Evolutionary conservation across 2,329 filamentous ascomycete species (phyloP), one percentile per base, ranked within the genome.

Genomic region (Thelonectria blattea): DNA sequence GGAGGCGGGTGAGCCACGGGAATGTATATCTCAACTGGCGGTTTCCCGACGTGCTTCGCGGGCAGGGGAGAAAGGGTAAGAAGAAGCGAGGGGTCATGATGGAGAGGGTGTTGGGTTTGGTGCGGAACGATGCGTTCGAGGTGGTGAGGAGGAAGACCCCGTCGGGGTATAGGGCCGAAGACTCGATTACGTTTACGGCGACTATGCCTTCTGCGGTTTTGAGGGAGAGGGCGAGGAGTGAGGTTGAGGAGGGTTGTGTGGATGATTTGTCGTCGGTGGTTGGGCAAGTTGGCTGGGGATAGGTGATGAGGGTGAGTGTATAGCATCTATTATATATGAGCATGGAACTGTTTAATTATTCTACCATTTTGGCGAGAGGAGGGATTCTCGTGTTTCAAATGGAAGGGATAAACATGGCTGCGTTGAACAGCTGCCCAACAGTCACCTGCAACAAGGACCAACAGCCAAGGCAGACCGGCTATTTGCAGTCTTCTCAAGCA

Each of bases 151-250:
- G 30, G 20, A 64, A 60, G 42, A 37, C 24, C 2, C 48, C 58
- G 5, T 58, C 56, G 0, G 60, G 43, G 17, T 64, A 56, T 32
- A 64, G 42, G 39, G 46, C 30, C 5, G 43, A 62, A 9, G 62
- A 64, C 18, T 65, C 64, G 1, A 51, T 61, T 15, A 65, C 64
- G 3, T 50, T 50, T 22, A 62, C 61, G 24, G 59, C 27, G 89
- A 65, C 64, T 2, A 54, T 52, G 20, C 62, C 61, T 24, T 53
- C 27, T 89, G 89, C 69, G 85, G 85, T 0, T 81, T 62, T 6
- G 39, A 37, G 5, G 14, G 9, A n/a, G 4, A 5, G 3, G 20
- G 20, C 7, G n/a, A 11, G 8, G 12, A 1, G 5, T 11, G 47
- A 37, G 9, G 27, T 15, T 4, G 32, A 42, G 12, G 30, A 20